A percentile compares a stretch with the other conserved stretches of the same genome.
These are phyloP conservation scores for Houttuynia cordata DNA, from an alignment of 164 flowering plant species.

Conservation along the genomic window DNA sequence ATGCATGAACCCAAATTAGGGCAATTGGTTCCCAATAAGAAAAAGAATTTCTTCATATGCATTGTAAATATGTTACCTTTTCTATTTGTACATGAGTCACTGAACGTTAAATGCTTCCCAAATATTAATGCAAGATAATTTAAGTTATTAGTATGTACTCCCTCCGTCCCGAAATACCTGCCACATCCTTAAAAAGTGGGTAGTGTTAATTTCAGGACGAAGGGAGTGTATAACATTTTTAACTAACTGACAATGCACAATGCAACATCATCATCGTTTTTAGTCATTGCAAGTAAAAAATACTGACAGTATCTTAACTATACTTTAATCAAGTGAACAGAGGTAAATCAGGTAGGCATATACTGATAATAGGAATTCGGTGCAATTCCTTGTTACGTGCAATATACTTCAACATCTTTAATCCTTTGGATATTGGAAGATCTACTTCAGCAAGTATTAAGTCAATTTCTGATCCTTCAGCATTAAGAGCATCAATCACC, in stretches of 20 bases:
- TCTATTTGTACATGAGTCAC: no score
- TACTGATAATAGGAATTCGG: conserved; percentile 91
- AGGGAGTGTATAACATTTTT: no score
- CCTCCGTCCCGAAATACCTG: no score
- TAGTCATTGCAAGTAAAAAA: neutral
- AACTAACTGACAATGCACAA: no score
- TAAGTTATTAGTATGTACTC: no score
- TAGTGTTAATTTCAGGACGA: no score
- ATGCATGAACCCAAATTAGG: neutral
- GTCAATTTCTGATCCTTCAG: conserved; percentile 89
- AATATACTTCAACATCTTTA: conserved; percentile 88
- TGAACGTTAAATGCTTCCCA: no score
- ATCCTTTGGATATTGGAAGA: conserved; percentile 84
- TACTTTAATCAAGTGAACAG: no score
- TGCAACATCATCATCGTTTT: no score
- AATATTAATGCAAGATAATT: no score
- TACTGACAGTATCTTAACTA: neutral
- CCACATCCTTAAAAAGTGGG: no score
- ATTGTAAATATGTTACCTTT: neutral
- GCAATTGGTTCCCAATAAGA: neutral
- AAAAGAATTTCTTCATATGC: neutral
- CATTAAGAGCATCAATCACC: conserved; percentile 95
- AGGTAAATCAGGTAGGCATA: conserved; percentile 10
- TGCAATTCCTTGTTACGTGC: conserved; percentile 55
- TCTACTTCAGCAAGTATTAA: conserved; percentile 90